Evolutionary conservation across 805 yeast genomes (phyloP).

Genomic region (Sugiyamaella valdiviana): DNA sequence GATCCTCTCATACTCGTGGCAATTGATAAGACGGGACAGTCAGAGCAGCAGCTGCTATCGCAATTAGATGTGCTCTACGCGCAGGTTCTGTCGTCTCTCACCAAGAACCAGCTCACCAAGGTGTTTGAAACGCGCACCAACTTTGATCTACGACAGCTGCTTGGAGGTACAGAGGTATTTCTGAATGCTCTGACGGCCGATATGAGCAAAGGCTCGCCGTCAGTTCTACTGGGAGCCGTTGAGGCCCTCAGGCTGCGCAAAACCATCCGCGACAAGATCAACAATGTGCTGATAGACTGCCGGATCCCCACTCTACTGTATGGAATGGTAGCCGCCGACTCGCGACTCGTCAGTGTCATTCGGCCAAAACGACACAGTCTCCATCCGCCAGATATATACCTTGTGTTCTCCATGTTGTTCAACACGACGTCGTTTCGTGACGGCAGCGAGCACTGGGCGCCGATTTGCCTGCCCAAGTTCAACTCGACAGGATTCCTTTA

Average conservation of each 20-base stretch:
- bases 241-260: conserved; percentile 57
- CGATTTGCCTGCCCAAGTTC: conserved; percentile 86
- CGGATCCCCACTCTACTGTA: conserved; percentile 58
- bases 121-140: conserved; percentile 67
- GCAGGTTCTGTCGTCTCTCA: conserved; percentile 72
- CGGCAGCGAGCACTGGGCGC: conserved; percentile 80
- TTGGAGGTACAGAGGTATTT: conserved; percentile 71
- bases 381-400: conserved; percentile 74
- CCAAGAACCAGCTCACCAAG: conserved; percentile 68
- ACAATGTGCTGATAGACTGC: conserved; percentile 45
- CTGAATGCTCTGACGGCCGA: conserved; percentile 57
- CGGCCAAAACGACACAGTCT: conserved; percentile 74
- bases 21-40: conserved; percentile 36
- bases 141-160: conserved; percentile 69
- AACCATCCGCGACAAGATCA: conserved; percentile 51
- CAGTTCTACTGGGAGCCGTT: conserved; percentile 56
- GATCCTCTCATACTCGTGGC: conserved; percentile 72
- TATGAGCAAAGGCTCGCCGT: conserved; percentile 50
- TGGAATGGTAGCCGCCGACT: conserved; percentile 62
- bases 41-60: conserved; percentile 40
- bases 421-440: conserved; percentile 47
- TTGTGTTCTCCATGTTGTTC: conserved; percentile 64
- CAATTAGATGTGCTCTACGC: conserved; percentile 72
- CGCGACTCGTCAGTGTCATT: conserved; percentile 60
- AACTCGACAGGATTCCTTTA: conserved; percentile 84